A percentile compares a stretch with the other conserved stretches of the same genome.
phyloP scores from a whole-genome alignment of 768 basidiomycete species.

The Fibroporia radiculosa region DNA sequence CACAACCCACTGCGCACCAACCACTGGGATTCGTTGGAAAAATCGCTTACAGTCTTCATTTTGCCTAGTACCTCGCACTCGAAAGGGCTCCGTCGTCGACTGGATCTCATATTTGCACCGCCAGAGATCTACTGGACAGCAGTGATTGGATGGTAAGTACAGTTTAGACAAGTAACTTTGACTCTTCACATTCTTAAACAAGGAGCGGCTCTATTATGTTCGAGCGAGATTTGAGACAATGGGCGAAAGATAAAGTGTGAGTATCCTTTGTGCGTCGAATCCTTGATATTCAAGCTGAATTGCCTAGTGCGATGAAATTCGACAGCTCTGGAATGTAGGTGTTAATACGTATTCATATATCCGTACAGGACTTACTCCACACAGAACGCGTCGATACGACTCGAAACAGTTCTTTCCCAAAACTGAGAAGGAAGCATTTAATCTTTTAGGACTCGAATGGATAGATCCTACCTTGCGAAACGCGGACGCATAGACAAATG shows the following conservation, averaged over 20 bases:
- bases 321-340: conserved; percentile 75
- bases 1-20: conserved; percentile 46
- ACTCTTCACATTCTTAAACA: not conserved
- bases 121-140: conserved; percentile 82
- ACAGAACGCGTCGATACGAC: conserved; percentile 57
- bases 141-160: conserved; percentile 73
- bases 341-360: not conserved
- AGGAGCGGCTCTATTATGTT: conserved; percentile 92
- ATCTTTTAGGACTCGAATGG: conserved; percentile 60
- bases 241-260: conserved; percentile 58
- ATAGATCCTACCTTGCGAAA: conserved; percentile 67
- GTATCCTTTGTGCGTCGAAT: conserved; percentile 6
- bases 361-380: not conserved
- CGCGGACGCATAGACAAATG: too few species aligned
- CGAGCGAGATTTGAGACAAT: conserved; percentile 72
- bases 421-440: conserved; percentile 68
- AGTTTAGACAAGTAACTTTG: not conserved
- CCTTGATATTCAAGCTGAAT: not conserved
- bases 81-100: conserved; percentile 49
- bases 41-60: conserved; percentile 72
- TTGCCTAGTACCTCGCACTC: conserved; percentile 37
- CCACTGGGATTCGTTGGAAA: conserved; percentile 81
- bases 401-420: conserved; percentile 51
- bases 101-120: conserved; percentile 79
- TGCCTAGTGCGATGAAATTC: conserved; percentile 66